phyloP scores from a whole-genome alignment of 768 basidiomycete species.

The Hortiboletus flavorubellus region DNA sequence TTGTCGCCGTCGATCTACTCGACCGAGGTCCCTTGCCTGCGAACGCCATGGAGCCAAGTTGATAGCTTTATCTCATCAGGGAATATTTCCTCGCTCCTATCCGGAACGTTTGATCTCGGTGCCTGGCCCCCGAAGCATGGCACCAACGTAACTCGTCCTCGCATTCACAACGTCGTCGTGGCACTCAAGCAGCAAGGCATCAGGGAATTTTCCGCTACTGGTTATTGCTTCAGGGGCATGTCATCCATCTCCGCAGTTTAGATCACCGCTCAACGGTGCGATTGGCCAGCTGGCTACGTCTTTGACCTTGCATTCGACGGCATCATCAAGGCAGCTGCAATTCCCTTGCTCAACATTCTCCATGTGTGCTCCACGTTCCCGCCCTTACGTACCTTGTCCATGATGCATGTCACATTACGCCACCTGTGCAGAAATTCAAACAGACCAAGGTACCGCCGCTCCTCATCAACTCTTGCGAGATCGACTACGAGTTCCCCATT shows the following conservation, averaged over 20 bases:
- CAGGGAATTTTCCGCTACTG: slow-evolving; percentile 49
- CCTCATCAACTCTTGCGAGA: slow-evolving; percentile 41
- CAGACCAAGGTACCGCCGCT: neutral
- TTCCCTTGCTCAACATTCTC: slow-evolving; percentile 50
- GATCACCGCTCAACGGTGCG: neutral
- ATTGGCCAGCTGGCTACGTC: slow-evolving; percentile 46
- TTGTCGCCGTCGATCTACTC: slow-evolving; percentile 30
- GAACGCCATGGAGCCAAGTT: slow-evolving; percentile 12
- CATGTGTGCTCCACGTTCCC: neutral
- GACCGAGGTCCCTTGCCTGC: slow-evolving; percentile 33
- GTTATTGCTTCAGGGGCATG: slow-evolving; percentile 63
- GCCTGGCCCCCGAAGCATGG: slow-evolving; percentile 46
- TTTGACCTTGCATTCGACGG: slow-evolving; percentile 63
- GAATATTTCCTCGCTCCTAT: neutral
- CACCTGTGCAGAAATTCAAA: neutral
- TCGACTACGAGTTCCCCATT: slow-evolving; percentile 47
- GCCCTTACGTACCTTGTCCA: neutral
- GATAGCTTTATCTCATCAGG: neutral
- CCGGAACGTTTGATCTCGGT: slow-evolving; percentile 35
- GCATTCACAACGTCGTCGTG: slow-evolving; percentile 47
- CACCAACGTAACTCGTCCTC: slow-evolving; percentile 38
- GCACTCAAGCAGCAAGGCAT: slow-evolving; percentile 58
- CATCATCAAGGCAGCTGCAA: slow-evolving; percentile 44
- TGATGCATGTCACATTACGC: neutral
- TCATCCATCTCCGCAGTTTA: neutral